Percentiles rank a stretch among this genome's conserved stretches.
phyloP scores from a whole-genome alignment of 257 asterid species.

The Rehmannia glutinosa region DNA sequence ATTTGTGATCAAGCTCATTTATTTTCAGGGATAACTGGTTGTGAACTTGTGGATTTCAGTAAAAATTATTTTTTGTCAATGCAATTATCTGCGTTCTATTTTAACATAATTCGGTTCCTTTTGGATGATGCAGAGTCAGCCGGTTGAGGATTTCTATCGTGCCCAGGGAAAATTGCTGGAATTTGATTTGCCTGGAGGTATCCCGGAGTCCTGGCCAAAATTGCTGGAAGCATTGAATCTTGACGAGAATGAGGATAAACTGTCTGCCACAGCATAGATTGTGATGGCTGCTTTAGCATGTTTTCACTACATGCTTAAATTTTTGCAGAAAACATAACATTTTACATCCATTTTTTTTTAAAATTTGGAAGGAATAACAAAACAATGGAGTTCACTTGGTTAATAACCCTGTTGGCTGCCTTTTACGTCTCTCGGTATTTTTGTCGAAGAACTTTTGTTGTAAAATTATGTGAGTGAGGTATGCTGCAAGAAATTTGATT shows the following conservation, averaged over 20 bases:
- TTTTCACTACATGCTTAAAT: slow-evolving; percentile 23
- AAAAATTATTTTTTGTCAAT: too few species aligned
- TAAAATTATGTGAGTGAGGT: slow-evolving; percentile 20
- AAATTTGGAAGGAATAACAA: slow-evolving; percentile 32
- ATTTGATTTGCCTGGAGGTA: slow-evolving; percentile 88
- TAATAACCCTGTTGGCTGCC: slow-evolving; percentile 23
- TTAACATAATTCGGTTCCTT: not conserved
- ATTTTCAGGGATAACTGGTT: not conserved
- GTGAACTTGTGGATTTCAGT: not conserved
- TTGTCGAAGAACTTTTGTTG: slow-evolving; percentile 25
- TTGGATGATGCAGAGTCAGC: slow-evolving; percentile 64
- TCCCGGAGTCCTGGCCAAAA: slow-evolving; percentile 91
- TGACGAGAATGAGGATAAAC: slow-evolving; percentile 70
- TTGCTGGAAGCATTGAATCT: slow-evolving; percentile 83
- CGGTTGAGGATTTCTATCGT: slow-evolving; percentile 78
- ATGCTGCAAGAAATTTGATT: slow-evolving; percentile 7
- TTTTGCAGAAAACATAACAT: slow-evolving; percentile 42
- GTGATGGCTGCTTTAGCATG: slow-evolving; percentile 20
- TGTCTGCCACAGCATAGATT: slow-evolving; percentile 58
- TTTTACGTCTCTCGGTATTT: slow-evolving; percentile 6
- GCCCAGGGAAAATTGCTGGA: slow-evolving; percentile 69
- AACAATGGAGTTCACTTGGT: slow-evolving; percentile 22
- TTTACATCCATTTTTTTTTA: not conserved
- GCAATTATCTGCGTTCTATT: not conserved
- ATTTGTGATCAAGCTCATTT: not conserved